A percentile compares a stretch with the other conserved stretches of the same genome.
These are phyloP conservation scores for Cryomyces minteri DNA, from an alignment of 495 filamentous ascomycete genomes.

Conservation along the genomic window DNA sequence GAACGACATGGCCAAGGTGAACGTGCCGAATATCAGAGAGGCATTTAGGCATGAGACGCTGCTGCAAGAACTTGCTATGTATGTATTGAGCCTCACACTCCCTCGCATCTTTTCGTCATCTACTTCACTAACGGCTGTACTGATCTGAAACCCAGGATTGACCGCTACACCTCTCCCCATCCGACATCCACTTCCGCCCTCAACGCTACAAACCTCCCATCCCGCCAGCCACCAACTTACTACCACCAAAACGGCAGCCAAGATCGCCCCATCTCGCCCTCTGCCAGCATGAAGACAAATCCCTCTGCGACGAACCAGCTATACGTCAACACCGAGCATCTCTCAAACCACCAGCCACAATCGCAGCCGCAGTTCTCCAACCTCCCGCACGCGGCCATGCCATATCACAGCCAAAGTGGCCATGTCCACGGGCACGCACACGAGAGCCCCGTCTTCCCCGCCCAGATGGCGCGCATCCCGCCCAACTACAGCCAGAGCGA, in stretches of 20 bases:
- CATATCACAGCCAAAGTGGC: not conserved
- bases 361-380: constrained; percentile 4
- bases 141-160: constrained; percentile 9
- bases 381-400: constrained; percentile 3
- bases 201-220: constrained; percentile 2
- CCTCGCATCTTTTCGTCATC: not conserved
- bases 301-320: constrained; percentile 6
- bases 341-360: not conserved
- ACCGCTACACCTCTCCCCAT: constrained; percentile 10
- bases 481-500: not conserved
- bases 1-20: constrained; percentile 86
- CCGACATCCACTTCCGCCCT: not conserved
- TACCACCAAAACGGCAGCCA: not conserved
- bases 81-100: constrained; percentile 1
- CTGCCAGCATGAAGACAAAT: constrained; percentile 11
- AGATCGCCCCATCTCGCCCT: constrained; percentile 10
- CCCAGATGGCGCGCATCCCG: constrained; percentile 3
- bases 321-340: not conserved
- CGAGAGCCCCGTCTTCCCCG: constrained; percentile 1
- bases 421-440: no score
- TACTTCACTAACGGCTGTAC: not conserved
- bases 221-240: constrained; percentile 3
- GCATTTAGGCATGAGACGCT: constrained; percentile 75
- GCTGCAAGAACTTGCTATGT: constrained; percentile 68
- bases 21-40: constrained; percentile 83